phyloP scores from a whole-genome alignment of 2,329 filamentous ascomycete species.

The Penicillium sp. region DNA sequence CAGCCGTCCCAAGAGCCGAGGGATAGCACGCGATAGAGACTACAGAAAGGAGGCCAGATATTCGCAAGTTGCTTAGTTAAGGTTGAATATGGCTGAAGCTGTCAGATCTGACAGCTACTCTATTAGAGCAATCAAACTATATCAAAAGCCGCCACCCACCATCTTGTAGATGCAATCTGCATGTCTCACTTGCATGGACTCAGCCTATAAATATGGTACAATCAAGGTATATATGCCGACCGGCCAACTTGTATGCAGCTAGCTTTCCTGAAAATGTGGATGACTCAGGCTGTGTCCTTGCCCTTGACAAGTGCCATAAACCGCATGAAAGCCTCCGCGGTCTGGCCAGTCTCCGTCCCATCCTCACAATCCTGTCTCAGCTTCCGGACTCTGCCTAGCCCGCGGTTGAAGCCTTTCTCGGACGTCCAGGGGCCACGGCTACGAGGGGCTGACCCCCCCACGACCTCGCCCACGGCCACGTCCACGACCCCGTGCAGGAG shows the following conservation, averaged over 20 bases:
- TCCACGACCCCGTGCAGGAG: slow-evolving; percentile 23
- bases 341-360: slow-evolving; percentile 30
- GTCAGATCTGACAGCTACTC: slow-evolving; percentile 3
- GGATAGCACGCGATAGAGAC: not conserved
- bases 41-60: not conserved
- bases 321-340: slow-evolving; percentile 38
- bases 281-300: slow-evolving; percentile 5
- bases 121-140: not conserved
- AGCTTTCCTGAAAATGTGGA: not conserved
- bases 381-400: slow-evolving; percentile 39
- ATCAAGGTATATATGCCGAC: not conserved
- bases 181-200: slow-evolving; percentile 4
- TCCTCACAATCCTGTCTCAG: slow-evolving; percentile 39
- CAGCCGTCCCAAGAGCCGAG: too few species aligned
- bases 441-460: slow-evolving; percentile 24
- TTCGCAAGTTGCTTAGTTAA: not conserved
- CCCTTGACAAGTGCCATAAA: slow-evolving; percentile 36
- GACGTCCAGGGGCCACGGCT: slow-evolving; percentile 40
- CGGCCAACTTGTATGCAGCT: not conserved
- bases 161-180: not conserved
- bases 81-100: slow-evolving; percentile 1
- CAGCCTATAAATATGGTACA: not conserved
- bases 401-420: slow-evolving; percentile 45
- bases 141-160: slow-evolving; percentile 1
- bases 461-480: slow-evolving; percentile 29